A percentile compares a stretch with the other conserved stretches of the same genome.
Evolutionary conservation across 2,329 filamentous ascomycete genomes (phyloP).

Genomic region (Ilyonectria destructans): DNA sequence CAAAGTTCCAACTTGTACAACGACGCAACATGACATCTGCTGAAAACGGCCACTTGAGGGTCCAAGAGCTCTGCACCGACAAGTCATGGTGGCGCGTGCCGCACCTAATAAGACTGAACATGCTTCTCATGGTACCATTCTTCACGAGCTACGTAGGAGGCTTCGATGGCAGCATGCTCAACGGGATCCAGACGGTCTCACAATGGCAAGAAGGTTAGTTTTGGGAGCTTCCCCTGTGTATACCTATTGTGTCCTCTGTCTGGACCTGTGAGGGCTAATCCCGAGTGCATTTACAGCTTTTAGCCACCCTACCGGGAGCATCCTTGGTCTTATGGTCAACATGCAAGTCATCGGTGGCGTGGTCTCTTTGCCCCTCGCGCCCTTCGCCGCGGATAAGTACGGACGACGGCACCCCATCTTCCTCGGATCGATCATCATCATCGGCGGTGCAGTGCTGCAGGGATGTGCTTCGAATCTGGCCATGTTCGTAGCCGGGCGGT

Average conservation of each 20-base stretch:
- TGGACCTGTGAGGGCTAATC: too few relatives aligned
- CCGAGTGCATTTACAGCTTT: too few relatives aligned
- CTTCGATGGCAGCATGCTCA: constrained; percentile 45
- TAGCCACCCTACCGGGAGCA: constrained; percentile 47
- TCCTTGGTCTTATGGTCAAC: constrained; percentile 51
- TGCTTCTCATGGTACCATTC: constrained; percentile 61
- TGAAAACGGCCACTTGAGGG: too few relatives aligned
- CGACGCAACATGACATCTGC: too few relatives aligned
- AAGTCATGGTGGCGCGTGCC: constrained; percentile 59
- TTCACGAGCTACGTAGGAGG: constrained; percentile 60
- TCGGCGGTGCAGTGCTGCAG: constrained; percentile 47
- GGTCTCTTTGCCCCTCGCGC: constrained; percentile 50
- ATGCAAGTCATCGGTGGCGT: constrained; percentile 54
- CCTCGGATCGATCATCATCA: constrained; percentile 39
- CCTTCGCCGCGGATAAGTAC: constrained; percentile 53
- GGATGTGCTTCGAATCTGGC: constrained; percentile 37
- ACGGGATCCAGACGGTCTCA: constrained; percentile 56
- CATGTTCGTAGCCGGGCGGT: constrained; percentile 52
- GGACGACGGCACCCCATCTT: constrained; percentile 48
- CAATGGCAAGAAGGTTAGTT: constrained; percentile 59
- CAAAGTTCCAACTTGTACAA: too few relatives aligned
- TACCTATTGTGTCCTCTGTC: too few relatives aligned
- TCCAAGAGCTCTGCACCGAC: too few relatives aligned
- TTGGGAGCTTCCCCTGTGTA: too few relatives aligned
- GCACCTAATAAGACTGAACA: constrained; percentile 62